phyloP scores from a whole-genome alignment of 163 green algal species.

The Scenedesmus sp. region DNA sequence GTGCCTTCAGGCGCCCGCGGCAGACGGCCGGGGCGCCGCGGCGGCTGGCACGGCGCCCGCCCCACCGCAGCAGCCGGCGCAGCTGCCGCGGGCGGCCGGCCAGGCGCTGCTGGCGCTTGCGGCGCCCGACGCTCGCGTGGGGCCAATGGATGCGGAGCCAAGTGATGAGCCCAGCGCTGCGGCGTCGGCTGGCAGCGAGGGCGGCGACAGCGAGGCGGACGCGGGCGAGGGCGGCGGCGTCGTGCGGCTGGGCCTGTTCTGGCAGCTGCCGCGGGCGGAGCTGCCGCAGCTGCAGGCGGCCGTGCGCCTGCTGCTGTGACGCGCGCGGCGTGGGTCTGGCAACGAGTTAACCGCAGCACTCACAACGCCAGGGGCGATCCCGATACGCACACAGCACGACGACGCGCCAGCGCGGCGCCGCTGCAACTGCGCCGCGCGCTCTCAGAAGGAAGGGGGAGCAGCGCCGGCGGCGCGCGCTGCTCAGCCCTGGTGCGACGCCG shows the following conservation, averaged over 20 bases:
- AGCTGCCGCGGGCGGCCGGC: background rate
- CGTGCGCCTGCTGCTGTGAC: conserved; percentile 18
- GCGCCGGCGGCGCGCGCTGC: background rate
- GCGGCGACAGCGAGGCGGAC: background rate
- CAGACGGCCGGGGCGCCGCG: background rate
- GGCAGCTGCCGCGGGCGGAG: conserved; percentile 1
- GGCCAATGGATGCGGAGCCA: too few relatives aligned
- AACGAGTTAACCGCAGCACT: too few relatives aligned
- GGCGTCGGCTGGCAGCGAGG: background rate
- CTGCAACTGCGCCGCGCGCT: too few relatives aligned
- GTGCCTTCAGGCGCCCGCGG: background rate
- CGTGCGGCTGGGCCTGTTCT: background rate
- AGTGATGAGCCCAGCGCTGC: too few relatives aligned
- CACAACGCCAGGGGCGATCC: too few relatives aligned
- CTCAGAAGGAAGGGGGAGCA: too few relatives aligned
- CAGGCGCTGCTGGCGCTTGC: too few relatives aligned
- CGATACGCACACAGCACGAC: too few relatives aligned
- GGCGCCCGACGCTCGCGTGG: background rate
- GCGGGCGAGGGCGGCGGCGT: background rate
- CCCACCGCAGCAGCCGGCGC: background rate
- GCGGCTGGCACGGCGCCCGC: background rate
- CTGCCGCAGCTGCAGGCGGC: background rate
- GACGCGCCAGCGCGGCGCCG: too few relatives aligned
- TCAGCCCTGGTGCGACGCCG: background rate
- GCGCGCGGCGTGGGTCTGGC: too few relatives aligned